Conservation (phyloP, 2,329 filamentous ascomycete species). For the Aspergillus ochraceoroseus region DNA sequence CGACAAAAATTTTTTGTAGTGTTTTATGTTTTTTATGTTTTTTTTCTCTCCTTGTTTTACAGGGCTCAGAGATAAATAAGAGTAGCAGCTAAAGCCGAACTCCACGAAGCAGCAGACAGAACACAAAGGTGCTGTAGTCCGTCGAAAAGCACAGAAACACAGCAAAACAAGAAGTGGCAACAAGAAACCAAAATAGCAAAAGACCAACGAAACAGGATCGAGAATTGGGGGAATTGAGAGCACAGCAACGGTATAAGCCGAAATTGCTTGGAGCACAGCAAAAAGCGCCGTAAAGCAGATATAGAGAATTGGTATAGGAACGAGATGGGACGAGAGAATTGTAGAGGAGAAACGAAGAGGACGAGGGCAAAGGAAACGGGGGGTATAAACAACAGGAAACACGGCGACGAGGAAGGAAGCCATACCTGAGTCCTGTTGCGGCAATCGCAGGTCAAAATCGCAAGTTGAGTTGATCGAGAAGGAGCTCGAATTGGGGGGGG, state of each 20-base stretch:
- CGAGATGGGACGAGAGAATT: slow-evolving; percentile 8
- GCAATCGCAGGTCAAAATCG: slow-evolving; percentile 19
- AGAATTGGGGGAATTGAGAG: neutral
- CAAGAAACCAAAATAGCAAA: no score
- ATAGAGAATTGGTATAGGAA: slow-evolving; percentile 1
- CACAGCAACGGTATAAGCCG: neutral
- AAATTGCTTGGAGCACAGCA: neutral
- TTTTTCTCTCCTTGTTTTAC: neutral
- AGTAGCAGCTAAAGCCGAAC: no score
- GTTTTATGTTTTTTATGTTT: neutral
- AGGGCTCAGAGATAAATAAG: no score
- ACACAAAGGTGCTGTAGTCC: no score
- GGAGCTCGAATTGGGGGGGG: slow-evolving; percentile 3
- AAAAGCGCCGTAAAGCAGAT: slow-evolving; percentile 2
- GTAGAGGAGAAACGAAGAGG: slow-evolving; percentile 11
- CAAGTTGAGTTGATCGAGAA: slow-evolving; percentile 4
- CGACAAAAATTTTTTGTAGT: no score
- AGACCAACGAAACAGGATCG: no score
- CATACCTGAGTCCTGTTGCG: slow-evolving; percentile 16
- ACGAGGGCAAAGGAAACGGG: neutral
- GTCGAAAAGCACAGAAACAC: no score
- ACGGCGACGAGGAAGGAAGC: slow-evolving; percentile 12
- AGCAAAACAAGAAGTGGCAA: no score
- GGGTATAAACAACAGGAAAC: slow-evolving; percentile 4
- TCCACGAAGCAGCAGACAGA: no score